Evolutionary conservation across 2,329 filamentous ascomycete genomes (phyloP), one percentile per base, ranked within the genome.

Genomic region (Trichoderma koningiopsis): DNA sequence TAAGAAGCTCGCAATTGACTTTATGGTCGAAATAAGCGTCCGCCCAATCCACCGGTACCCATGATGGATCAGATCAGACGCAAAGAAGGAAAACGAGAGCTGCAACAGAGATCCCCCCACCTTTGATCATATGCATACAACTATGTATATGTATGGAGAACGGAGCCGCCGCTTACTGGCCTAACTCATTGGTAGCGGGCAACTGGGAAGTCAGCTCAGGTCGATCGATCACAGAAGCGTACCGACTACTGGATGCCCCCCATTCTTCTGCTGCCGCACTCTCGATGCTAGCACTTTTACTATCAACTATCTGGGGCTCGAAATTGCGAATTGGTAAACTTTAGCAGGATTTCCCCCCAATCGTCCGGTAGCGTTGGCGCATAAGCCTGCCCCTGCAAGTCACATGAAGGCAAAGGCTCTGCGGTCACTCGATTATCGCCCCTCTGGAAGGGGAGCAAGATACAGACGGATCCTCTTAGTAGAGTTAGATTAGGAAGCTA

Each of bases 361-460:
- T 65, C 35, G 10, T 47, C 19, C 27, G 33, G 33, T 59, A 59
- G 63, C 63, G 63, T 57, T 59, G 63, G 63, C 55, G 63, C 63
- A 59, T 52, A 37, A 58, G n/a, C 8, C 19, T 57, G 62, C 62
- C 62, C 53, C 62, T 57, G 37, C 37, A 65, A 49, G 62, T 65
- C 62, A 65, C 62, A 65, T 65, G 62, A 65, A 65, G 37, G 37
- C 19, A 31, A 57, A 56, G 19, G 47, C 6, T 5, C 55, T 67
- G 63, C 63, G 63, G 63, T 59, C 63, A 67, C 55, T 67, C 63
- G 53, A 59, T 59, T 67, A 52, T 55, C 63, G 55, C 63, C 40
- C 47, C 55, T 47, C 29, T 52, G 55, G 55, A 52, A 58, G 40
- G 24, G 55, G 35, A 52, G 31, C 14, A 49, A 35, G n/a, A 59